phyloP scores from a whole-genome alignment of 2,329 filamentous ascomycete genomes.

The Trichophyton rubrum region DNA sequence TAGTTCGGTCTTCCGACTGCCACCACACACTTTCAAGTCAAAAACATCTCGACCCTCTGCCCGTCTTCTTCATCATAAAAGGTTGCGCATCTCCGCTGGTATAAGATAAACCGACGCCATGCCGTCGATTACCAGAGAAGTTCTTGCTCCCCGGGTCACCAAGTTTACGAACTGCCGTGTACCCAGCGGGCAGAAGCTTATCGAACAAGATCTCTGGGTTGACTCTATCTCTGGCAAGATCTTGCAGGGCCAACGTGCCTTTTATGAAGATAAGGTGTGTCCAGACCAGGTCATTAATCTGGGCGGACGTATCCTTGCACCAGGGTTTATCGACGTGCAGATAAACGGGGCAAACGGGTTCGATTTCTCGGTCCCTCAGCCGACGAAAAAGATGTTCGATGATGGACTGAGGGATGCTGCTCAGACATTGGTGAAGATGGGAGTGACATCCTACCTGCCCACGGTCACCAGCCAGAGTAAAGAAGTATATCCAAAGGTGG shows the following conservation, averaged over 20 bases:
- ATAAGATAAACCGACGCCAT: background rate
- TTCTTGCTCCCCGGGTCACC: conserved; percentile 46
- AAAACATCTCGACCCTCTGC: background rate
- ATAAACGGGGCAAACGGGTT: conserved; percentile 88
- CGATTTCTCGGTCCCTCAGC: conserved; percentile 68
- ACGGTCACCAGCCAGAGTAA: conserved; percentile 65
- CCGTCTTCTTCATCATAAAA: background rate
- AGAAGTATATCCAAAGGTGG: conserved; percentile 68
- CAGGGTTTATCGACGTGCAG: conserved; percentile 81
- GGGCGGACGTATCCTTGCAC: conserved; percentile 67
- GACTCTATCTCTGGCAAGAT: conserved; percentile 72
- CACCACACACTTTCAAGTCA: background rate
- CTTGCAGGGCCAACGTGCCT: conserved; percentile 52
- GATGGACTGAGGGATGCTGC: conserved; percentile 63
- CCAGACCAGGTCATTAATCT: conserved; percentile 70
- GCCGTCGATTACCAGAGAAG: conserved; percentile 7
- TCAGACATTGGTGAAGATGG: conserved; percentile 57
- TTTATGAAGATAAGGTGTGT: conserved; percentile 35
- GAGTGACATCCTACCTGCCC: conserved; percentile 78
- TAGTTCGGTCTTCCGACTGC: background rate
- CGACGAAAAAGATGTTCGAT: conserved; percentile 55
- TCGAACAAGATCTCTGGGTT: conserved; percentile 77
- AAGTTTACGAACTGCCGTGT: conserved; percentile 84
- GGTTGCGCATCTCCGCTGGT: background rate
- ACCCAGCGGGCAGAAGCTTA: conserved; percentile 53